Base-by-base conservation (phyloP, 768 basidiomycete genomes). In the Gymnopilus dilepis region DNA sequence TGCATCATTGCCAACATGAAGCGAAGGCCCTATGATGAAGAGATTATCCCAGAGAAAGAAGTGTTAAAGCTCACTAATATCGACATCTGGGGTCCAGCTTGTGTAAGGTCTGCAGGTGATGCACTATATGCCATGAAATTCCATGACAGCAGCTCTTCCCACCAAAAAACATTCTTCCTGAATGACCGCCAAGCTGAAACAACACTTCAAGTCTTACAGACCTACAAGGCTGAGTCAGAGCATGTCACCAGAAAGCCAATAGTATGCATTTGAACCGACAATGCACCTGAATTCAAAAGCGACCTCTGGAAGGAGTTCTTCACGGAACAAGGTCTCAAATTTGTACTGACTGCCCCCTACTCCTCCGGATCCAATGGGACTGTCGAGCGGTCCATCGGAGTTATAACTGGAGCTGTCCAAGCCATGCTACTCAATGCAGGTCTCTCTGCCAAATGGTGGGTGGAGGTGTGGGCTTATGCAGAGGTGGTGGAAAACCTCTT, bases 1-100 rank as follows among this genome's bases (percentile, higher is more conserved):
- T 65, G 64, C 43, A 61, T 65, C 5, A n/a, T 61, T 9, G 64
- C 42, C 9, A 65, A 65, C 11, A 56, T 58, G 37, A 58, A 57
- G n/a, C 56, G 34, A 9, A 56, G 50, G 1, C 43, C 59, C 13
- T 65, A 61, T 24, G 60, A 61, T 53, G 52, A 48, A 9, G 8
- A 22, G 1, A 26, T 65, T 1, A 40, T 21, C 0, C 57, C 41
- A 0, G 56, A 34, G 8, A 37, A 6, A 1, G 40, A 57, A 9
- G n/a, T 58, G 0, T 17, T 57, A 2, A 6, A 8, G 17, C 40
- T 51, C 13, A 55, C 54, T 6, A 40, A 57, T 19, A 60, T 60
- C 13, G 63, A 64, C 34, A 33, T 60, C 0, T 64, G 63, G 63
- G 63, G 63, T 0, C 63, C 63, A 12, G 53, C 63, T 9, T n/a